phyloP scores from a whole-genome alignment of 495 filamentous ascomycete species.

The Annulohypoxylon maeteangense region DNA sequence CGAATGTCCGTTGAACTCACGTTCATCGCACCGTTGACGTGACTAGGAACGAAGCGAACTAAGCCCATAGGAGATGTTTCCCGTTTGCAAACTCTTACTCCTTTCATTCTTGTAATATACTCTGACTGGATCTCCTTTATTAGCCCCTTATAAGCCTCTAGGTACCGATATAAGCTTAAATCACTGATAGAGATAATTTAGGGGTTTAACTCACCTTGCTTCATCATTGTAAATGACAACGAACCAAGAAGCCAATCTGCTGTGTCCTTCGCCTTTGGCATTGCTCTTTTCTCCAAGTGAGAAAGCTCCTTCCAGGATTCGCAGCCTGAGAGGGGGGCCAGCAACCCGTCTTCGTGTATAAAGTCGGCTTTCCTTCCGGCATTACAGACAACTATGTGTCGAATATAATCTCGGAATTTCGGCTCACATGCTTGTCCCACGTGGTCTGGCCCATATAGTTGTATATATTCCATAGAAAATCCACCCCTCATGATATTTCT shows the following conservation, averaged over 20 bases:
- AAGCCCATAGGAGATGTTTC: not conserved
- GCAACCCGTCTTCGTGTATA: not conserved
- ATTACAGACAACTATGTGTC: slow-evolving; percentile 11
- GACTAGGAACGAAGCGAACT: slow-evolving; percentile 16
- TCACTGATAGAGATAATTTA: not conserved
- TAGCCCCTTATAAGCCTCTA: not conserved
- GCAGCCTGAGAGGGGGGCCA: not conserved
- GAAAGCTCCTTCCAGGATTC: slow-evolving; percentile 3
- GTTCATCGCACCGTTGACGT: not conserved
- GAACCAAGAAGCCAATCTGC: slow-evolving; percentile 11
- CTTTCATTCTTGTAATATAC: not conserved
- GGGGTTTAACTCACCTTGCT: not conserved
- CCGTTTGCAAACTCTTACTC: not conserved
- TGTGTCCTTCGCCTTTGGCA: not conserved
- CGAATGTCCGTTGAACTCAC: slow-evolving; percentile 21
- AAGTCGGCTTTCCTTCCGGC: slow-evolving; percentile 16
- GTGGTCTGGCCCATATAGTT: slow-evolving; percentile 7
- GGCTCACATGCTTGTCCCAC: not conserved
- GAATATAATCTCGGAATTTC: too few species aligned
- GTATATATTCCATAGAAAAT: slow-evolving; percentile 4
- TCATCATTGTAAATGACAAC: slow-evolving; percentile 5
- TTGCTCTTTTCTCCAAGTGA: not conserved
- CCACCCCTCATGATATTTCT: not conserved
- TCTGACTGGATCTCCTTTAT: not conserved
- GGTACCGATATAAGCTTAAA: not conserved